Base-by-base conservation (phyloP, 805 yeast species). In the Schizosaccharomyces japonicus region DNA sequence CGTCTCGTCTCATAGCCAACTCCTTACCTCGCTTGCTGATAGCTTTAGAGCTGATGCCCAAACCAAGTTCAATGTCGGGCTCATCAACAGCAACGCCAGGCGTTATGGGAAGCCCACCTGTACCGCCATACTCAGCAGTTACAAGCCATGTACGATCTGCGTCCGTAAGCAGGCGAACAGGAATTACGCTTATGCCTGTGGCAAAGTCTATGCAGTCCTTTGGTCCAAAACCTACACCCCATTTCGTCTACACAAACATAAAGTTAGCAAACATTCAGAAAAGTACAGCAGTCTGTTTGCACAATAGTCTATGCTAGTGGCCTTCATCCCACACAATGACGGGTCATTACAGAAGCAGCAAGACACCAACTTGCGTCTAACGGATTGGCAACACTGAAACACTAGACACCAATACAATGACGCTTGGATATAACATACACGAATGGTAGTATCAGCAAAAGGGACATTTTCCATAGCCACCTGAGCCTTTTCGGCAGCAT, bases 221-320 rank as follows among this genome's bases (percentile, higher is more conserved):
- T 48, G 98, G 98, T 3, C 98, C 98, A 58, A 80, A 90, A 1
- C 98, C 98, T 52, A 90, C 96, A 54, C 96, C 98, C 98, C 98
- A 90, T 59, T 95, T 72, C 3, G 92, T 81, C 63, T 39, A 7
- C 2, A 32, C n/a, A n/a, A n/a, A n/a, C n/a, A 32, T 13, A 13
- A 11, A 32, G 17, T 32, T 32, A 32, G 36, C 13, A 32, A 32
- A 13, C n/a, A 13, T 6, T 32, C 36, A 2, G 17, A 32, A 13
- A 10, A 32, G 5, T n/a, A n/a, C n/a, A n/a, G n/a, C n/a, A n/a
- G n/a, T n/a, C n/a, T n/a, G n/a, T n/a, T n/a, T n/a, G n/a, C n/a
- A n/a, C n/a, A n/a, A n/a, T n/a, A n/a, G n/a, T n/a, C n/a, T n/a
- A n/a, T n/a, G n/a, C n/a, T n/a, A n/a, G n/a, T n/a, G n/a, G n/a